Evolutionary conservation across 768 basidiomycete genomes (phyloP).

Genomic region (Pholiota conissans): DNA sequence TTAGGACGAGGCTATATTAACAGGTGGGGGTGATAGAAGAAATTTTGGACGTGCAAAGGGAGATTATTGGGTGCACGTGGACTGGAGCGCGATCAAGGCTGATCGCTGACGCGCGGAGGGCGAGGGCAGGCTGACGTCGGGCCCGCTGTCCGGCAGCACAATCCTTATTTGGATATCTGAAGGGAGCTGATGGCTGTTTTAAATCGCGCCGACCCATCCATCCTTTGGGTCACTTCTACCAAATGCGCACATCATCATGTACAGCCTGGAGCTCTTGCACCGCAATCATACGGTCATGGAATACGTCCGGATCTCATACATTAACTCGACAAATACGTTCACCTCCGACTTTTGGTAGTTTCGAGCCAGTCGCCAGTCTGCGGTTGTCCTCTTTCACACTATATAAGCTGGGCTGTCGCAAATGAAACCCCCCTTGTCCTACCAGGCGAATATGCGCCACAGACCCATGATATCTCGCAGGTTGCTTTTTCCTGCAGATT

Average conservation of each 20-base stretch:
- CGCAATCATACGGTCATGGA: constrained; percentile 47
- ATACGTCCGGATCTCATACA: constrained; percentile 48
- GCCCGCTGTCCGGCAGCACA: constrained; percentile 19
- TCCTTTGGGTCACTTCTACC: constrained; percentile 43
- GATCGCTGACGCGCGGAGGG: constrained; percentile 2
- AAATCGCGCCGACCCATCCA: constrained; percentile 22
- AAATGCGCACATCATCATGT: constrained; percentile 44
- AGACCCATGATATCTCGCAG: constrained; percentile 32
- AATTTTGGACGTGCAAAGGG: neutral
- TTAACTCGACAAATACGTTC: constrained; percentile 32
- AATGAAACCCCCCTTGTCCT: constrained; percentile 33
- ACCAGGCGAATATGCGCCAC: constrained; percentile 39
- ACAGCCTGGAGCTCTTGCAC: constrained; percentile 38
- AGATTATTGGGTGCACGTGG: neutral
- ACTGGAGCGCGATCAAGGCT: neutral
- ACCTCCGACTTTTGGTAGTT: constrained; percentile 24
- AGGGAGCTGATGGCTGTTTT: constrained; percentile 26
- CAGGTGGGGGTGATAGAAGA: neutral
- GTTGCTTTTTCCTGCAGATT: constrained; percentile 36
- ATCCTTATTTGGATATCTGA: constrained; percentile 36
- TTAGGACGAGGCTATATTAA: constrained; percentile 8
- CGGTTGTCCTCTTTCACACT: constrained; percentile 20
- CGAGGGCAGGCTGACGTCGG: constrained; percentile 26
- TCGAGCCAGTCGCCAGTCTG: constrained; percentile 22
- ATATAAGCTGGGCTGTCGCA: constrained; percentile 27